Conservation (phyloP, 2,329 filamentous ascomycete genomes). For the Cercospora citrullina region DNA sequence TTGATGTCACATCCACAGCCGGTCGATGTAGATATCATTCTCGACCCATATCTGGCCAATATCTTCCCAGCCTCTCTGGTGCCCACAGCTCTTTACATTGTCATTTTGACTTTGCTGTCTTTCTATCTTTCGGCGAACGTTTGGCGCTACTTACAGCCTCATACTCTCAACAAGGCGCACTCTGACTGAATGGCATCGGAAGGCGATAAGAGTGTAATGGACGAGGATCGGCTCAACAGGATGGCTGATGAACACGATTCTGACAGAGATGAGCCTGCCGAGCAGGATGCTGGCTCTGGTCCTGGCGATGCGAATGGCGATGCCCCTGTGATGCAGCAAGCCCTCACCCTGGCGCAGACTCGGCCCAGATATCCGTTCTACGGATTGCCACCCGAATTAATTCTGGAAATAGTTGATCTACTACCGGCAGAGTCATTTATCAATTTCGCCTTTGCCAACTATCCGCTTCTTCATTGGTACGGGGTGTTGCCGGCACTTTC, state of each 20-base stretch:
- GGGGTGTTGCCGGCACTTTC: slow-evolving; percentile 41
- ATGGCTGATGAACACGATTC: not conserved
- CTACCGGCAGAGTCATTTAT: slow-evolving; percentile 46
- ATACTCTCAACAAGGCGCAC: slow-evolving; percentile 26
- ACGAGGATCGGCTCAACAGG: not conserved
- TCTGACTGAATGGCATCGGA: slow-evolving; percentile 26
- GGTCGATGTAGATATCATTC: slow-evolving; percentile 75
- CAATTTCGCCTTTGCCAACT: slow-evolving; percentile 50
- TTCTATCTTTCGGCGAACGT: slow-evolving; percentile 54
- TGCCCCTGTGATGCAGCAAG: slow-evolving; percentile 9
- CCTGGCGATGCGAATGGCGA: not conserved
- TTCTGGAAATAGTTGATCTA: slow-evolving; percentile 48
- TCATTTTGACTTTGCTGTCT: slow-evolving; percentile 57
- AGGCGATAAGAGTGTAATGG: not conserved
- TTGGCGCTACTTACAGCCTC: slow-evolving; percentile 36
- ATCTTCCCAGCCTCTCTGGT: slow-evolving; percentile 75
- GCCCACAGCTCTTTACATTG: slow-evolving; percentile 69
- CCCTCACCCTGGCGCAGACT: not conserved
- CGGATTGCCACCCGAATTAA: slow-evolving; percentile 48
- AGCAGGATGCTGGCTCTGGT: not conserved
- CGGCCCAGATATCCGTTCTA: slow-evolving; percentile 40
- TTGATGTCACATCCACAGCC: slow-evolving; percentile 75
- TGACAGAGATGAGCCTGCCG: not conserved
- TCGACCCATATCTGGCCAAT: slow-evolving; percentile 83
- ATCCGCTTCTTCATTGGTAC: slow-evolving; percentile 45